Evolutionary conservation across 169 alveolate genomes (phyloP), one percentile per base, ranked within the genome.

Genomic region (Besnoitia besnoiti): DNA sequence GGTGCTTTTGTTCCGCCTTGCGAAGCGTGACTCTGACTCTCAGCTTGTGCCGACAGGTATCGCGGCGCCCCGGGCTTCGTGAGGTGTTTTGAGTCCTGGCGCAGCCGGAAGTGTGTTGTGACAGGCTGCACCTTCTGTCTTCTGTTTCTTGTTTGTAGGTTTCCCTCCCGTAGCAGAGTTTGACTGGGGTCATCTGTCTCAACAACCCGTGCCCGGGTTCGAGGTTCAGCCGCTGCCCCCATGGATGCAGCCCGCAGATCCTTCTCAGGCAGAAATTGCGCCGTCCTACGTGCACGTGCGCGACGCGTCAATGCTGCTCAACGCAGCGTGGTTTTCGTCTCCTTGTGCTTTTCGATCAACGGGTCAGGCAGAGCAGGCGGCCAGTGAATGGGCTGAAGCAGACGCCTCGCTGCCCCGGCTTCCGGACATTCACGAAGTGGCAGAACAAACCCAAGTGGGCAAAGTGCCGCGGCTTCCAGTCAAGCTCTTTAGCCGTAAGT

Each of bases 311-410:
- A 59, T 59, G 40, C 59, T 77, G 87, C 37, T 24, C 21, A 30
- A 21, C 21, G 87, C 87, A 30, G 87, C 87, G n/a, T 77, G 87
- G 87, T 77, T 39, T 37, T 77, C 87, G 61, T 40, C 19, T 42
- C 87, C 87, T 4, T 5, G 21, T 30, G 87, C 87, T 5, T 77
- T 77, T 37, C 73, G 33, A 21, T 0, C 73, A 1, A 27, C 35
- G 73, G 5, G 3, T 27, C 35, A 24, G 0, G 0, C 3, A 16
- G n/a, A 21, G 35, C 35, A 55, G 27, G 16, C 30, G 7, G 30
- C 21, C n/a, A 33, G 35, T 10, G 73, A 21, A 21, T 16, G 73
- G 35, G 16, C 30, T 55, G 73, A 21, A 55, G 73, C 3, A 33
- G 73, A 12, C 30, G 73, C 16, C 73, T 5, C 55, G 14, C 55